phyloP scores from a whole-genome alignment of 1,139 yeast species.

The Yamadazyma membranifaciens region DNA sequence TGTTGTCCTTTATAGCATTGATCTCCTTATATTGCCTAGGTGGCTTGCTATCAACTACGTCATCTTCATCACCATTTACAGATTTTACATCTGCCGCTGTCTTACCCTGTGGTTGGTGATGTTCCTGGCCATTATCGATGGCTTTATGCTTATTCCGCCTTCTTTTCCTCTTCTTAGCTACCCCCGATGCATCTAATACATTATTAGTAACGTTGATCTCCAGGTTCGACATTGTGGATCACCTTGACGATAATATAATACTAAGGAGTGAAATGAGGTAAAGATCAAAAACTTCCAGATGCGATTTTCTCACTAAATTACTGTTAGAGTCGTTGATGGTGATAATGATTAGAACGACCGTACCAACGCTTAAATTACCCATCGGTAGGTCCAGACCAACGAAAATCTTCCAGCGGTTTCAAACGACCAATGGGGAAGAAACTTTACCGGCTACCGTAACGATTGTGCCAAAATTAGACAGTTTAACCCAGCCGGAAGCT shows the following conservation, averaged over 20 bases:
- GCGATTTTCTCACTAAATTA: conserved; percentile 2
- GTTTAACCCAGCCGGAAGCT: conserved; percentile 24
- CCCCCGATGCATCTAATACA: conserved; percentile 6
- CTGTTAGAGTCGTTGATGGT: background rate
- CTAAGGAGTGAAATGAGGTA: background rate
- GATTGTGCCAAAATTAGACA: conserved; percentile 37
- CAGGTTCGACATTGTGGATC: conserved; percentile 3
- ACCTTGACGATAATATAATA: too few species aligned
- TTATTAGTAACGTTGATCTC: conserved; percentile 5
- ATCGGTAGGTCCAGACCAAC: background rate
- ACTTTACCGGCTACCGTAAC: conserved; percentile 18
- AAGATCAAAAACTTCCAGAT: conserved; percentile 2
- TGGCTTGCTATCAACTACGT: too few species aligned
- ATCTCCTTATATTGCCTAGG: too few species aligned
- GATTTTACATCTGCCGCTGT: too few species aligned
- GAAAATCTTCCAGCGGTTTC: background rate
- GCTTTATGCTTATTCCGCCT: conserved; percentile 18
- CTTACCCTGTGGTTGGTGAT: too few species aligned
- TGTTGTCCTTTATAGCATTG: too few species aligned
- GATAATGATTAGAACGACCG: background rate
- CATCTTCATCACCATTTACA: too few species aligned
- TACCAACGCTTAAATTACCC: background rate
- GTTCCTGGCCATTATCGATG: background rate
- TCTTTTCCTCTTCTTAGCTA: conserved; percentile 21
- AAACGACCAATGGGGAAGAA: background rate